Conservation (phyloP, 176 grass and related monocot genomes). For the Hsuehochloa calcarea region DNA sequence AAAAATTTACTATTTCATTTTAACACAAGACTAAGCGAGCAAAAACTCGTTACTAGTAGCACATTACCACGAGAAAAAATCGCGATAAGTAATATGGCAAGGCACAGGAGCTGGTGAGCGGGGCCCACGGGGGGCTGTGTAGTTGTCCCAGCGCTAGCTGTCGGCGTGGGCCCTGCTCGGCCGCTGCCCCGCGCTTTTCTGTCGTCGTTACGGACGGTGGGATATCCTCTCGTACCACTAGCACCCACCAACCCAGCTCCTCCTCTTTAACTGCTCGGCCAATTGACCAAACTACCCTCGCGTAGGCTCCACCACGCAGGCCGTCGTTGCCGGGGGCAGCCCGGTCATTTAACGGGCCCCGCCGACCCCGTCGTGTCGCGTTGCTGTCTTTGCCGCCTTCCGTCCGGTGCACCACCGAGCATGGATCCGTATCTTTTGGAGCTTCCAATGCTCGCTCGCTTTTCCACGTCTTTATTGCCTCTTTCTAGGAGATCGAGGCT, state of each 20-base stretch:
- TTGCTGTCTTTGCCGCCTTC: neutral
- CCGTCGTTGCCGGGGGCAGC: neutral
- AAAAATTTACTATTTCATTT: too few species aligned
- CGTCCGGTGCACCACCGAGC: neutral
- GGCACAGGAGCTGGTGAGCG: neutral
- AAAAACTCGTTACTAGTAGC: too few species aligned
- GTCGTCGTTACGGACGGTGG: constrained; percentile 31
- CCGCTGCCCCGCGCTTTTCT: neutral
- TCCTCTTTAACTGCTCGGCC: neutral
- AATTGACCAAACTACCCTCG: neutral
- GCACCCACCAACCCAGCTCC: neutral
- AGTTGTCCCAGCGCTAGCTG: neutral
- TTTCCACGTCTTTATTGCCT: neutral
- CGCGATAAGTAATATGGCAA: neutral
- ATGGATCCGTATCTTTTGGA: constrained; percentile 13
- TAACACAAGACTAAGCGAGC: too few species aligned
- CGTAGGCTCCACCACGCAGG: rapidly evolving
- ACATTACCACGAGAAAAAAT: too few species aligned
- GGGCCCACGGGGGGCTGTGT: neutral
- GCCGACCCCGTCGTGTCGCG: neutral
- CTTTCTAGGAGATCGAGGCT: neutral
- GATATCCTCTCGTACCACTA: neutral
- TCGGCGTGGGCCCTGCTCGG: neutral
- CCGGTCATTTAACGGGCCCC: neutral
- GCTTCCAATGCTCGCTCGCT: neutral